Conservation (phyloP, 176 grass and related monocot genomes). For the Juncus effusus region DNA sequence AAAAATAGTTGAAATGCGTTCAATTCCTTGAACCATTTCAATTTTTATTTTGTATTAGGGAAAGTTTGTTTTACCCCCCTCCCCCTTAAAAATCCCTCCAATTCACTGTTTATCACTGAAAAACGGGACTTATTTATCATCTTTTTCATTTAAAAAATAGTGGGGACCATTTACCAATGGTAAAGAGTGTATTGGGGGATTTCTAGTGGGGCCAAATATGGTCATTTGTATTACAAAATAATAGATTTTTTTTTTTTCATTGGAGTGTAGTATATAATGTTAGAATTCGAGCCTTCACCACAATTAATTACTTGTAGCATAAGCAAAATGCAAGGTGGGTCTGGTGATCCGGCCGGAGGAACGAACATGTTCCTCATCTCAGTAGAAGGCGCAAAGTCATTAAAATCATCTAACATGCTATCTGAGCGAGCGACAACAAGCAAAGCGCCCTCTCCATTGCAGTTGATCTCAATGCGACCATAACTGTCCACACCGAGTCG, state of each 20-base stretch:
- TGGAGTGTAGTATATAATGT: not conserved
- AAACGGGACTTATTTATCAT: too few species aligned
- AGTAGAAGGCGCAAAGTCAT: conserved; percentile 37
- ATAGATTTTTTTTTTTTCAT: not conserved
- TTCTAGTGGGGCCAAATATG: not conserved
- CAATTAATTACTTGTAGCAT: conserved; percentile 30
- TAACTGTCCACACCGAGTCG: conserved; percentile 22
- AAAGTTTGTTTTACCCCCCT: too few species aligned
- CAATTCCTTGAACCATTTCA: too few species aligned
- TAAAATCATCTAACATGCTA: not conserved
- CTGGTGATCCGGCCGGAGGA: conserved; percentile 19
- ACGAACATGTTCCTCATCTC: conserved; percentile 44
- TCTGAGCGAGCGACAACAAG: conserved; percentile 36
- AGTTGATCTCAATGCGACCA: conserved; percentile 44
- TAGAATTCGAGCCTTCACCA: not conserved
- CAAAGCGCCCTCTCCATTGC: conserved; percentile 40
- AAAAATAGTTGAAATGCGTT: too few species aligned
- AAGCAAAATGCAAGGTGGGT: conserved; percentile 30
- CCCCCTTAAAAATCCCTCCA: too few species aligned
- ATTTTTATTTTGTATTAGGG: too few species aligned
- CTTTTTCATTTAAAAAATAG: too few species aligned
- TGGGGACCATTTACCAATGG: too few species aligned
- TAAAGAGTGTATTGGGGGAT: not conserved
- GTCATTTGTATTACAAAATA: not conserved
- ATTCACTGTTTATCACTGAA: too few species aligned